Evolutionary conservation across 768 basidiomycete species (phyloP).

Genomic region (Cystofilobasidium bisporidii): DNA sequence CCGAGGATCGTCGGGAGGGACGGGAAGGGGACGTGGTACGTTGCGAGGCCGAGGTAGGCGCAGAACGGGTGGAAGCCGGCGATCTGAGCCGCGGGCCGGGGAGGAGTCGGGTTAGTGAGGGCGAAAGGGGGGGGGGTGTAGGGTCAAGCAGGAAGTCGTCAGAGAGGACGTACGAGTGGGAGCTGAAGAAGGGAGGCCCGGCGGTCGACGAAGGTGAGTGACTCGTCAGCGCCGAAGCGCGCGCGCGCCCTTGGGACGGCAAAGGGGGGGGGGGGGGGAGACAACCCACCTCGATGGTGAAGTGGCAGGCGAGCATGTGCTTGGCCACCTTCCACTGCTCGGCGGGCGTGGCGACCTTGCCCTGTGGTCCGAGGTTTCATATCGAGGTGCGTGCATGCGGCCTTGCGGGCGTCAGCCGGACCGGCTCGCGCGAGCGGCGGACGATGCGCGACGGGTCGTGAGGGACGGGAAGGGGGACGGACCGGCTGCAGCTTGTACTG

Average conservation of each 20-base stretch:
- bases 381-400: neutral
- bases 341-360: constrained; percentile 14
- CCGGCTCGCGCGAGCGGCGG: too few species aligned
- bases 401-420: too few species aligned
- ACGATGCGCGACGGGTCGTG: too few species aligned
- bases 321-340: constrained; percentile 20
- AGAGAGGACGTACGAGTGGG: constrained; percentile 7
- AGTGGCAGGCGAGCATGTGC: constrained; percentile 19
- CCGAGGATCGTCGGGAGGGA: constrained; percentile 1
- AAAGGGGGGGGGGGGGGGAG: too few species aligned
- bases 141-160: too few species aligned
- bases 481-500: constrained; percentile 21
- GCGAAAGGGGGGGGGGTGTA: too few species aligned
- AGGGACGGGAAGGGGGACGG: neutral
- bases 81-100: neutral
- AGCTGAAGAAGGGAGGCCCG: neutral
- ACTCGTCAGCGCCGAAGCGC: neutral
- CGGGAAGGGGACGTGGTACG: constrained; percentile 24
- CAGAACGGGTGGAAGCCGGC: constrained; percentile 16
- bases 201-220: neutral
- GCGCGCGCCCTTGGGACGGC: too few species aligned
- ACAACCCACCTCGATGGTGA: constrained; percentile 14
- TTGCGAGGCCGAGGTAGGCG: constrained; percentile 15
- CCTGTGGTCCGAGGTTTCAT: neutral
- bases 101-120: too few species aligned